Conservation (phyloP, 129 eudicot genomes). For the Flaveria linearis region DNA sequence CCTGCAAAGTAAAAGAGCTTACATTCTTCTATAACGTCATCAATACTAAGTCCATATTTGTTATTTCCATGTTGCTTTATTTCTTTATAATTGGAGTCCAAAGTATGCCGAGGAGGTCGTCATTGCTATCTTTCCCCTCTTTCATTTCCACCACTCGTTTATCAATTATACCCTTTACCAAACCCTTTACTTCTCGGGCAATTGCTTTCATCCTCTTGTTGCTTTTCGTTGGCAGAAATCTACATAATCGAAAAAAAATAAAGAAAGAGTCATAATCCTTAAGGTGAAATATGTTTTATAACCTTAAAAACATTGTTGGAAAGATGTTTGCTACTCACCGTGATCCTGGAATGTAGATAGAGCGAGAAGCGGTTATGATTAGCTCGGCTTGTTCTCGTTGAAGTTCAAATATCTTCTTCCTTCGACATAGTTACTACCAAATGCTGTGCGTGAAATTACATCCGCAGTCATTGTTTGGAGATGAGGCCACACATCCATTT, state of each 20-base stretch:
- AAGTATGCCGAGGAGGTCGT: constrained; percentile 34
- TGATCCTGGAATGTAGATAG: constrained; percentile 34
- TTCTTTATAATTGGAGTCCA: constrained; percentile 32
- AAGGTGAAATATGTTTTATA: neutral
- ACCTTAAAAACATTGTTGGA: neutral
- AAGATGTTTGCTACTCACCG: constrained; percentile 3
- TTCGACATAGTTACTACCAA: constrained; percentile 30
- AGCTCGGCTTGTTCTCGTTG: constrained; percentile 28
- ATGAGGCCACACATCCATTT: constrained; percentile 32
- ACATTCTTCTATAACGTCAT: constrained; percentile 39
- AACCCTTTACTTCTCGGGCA: constrained; percentile 19
- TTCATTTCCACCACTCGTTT: constrained; percentile 27
- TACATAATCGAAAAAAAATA: neutral
- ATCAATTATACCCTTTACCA: constrained; percentile 25
- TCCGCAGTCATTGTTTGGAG: constrained; percentile 25
- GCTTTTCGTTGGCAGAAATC: constrained; percentile 34
- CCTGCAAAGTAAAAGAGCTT: constrained; percentile 46
- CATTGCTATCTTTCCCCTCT: neutral
- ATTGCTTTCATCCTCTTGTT: constrained; percentile 31
- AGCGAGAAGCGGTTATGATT: constrained; percentile 6
- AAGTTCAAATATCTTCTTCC: constrained; percentile 36
- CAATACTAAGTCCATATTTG: constrained; percentile 35
- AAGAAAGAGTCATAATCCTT: neutral
- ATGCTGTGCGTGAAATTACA: constrained; percentile 34
- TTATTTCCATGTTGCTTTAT: constrained; percentile 23